A percentile compares a stretch with the other conserved stretches of the same genome.
phyloP scores from a whole-genome alignment of 768 basidiomycete species.

The Russula virescens region DNA sequence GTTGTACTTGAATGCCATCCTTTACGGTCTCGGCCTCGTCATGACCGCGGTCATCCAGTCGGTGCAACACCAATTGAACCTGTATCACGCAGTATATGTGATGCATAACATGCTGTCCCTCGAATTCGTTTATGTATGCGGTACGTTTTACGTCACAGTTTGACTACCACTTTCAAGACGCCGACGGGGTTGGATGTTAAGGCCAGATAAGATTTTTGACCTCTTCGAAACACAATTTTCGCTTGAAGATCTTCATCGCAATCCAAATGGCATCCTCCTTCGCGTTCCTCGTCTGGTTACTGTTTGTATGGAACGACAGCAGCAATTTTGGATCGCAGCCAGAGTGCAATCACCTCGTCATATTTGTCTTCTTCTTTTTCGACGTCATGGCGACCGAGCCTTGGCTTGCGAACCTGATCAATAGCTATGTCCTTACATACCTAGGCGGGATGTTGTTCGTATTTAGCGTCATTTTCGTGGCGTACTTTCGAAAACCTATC shows the following conservation, averaged over 20 bases:
- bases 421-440: too few relatives aligned
- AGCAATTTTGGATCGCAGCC: slow-evolving; percentile 5
- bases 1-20: slow-evolving; percentile 6
- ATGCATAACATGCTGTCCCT: slow-evolving; percentile 12
- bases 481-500: too few relatives aligned
- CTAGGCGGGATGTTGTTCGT: too few relatives aligned
- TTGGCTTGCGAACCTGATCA: neutral
- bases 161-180: neutral
- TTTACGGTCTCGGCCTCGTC: slow-evolving; percentile 10
- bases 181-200: neutral
- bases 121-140: slow-evolving; percentile 1
- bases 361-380: neutral
- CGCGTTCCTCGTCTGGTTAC: slow-evolving; percentile 2
- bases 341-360: slow-evolving; percentile 9
- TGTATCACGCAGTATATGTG: slow-evolving; percentile 17
- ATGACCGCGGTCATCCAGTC: slow-evolving; percentile 11
- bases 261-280: neutral
- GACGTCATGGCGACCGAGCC: neutral
- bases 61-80: neutral
- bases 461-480: too few relatives aligned
- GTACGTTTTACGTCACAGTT: neutral
- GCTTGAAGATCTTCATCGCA: neutral
- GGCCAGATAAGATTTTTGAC: neutral
- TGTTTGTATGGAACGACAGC: slow-evolving; percentile 9
- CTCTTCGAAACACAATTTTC: neutral